These are phyloP conservation scores for Mucor sp. DNA, from an alignment of 371 early-diverging fungal species.

Conservation along the genomic window DNA sequence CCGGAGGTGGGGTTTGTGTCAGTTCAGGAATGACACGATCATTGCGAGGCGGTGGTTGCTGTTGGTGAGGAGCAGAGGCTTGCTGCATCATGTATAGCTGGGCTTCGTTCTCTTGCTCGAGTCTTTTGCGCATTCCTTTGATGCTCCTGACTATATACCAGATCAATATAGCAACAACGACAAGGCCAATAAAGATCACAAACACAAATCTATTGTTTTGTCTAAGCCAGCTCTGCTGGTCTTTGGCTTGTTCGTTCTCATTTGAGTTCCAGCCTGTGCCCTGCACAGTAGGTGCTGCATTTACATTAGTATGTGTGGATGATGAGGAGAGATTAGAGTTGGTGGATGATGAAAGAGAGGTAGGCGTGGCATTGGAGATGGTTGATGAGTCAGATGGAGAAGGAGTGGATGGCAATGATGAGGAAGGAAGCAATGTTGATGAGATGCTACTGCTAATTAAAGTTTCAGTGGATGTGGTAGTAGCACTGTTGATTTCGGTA, in stretches of 20 bases:
- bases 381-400: background rate
- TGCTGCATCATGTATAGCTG: conserved; percentile 33
- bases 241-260: conserved; percentile 7
- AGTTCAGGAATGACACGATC: conserved; percentile 15
- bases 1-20: conserved; percentile 17
- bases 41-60: conserved; percentile 4
- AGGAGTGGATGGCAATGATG: background rate
- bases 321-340: background rate
- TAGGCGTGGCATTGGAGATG: background rate
- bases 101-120: conserved; percentile 26
- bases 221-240: conserved; percentile 30
- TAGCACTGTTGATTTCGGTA: background rate
- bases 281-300: conserved; percentile 24
- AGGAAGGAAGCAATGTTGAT: background rate
- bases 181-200: conserved; percentile 25
- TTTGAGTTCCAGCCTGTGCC: conserved; percentile 23
- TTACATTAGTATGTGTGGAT: background rate
- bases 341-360: background rate
- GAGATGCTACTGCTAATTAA: background rate
- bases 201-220: conserved; percentile 35
- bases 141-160: conserved; percentile 32
- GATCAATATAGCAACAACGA: conserved; percentile 16
- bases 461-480: background rate
- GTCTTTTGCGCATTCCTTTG: conserved; percentile 34
- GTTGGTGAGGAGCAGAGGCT: conserved; percentile 8